Conservation (phyloP, 1,284 basidiomycete species). For the Cutaneotrichosporon cutaneum region DNA sequence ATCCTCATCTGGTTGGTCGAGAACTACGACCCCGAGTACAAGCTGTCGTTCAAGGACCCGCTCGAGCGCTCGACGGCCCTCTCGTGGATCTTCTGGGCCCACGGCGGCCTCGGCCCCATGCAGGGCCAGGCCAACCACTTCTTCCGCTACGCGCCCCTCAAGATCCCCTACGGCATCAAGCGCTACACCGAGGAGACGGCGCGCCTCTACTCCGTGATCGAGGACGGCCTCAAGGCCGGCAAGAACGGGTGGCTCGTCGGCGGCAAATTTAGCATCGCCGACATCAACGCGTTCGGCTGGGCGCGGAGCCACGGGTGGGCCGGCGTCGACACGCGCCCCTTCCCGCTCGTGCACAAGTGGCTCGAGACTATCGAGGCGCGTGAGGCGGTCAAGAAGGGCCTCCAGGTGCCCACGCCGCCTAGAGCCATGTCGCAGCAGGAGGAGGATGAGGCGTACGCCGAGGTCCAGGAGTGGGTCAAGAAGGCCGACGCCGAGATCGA, state of each 20-base stretch:
- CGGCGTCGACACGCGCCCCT: constrained; percentile 60
- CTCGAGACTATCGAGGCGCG: constrained; percentile 54
- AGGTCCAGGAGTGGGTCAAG: constrained; percentile 28
- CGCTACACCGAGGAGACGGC: constrained; percentile 74
- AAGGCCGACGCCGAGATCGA: constrained; percentile 34
- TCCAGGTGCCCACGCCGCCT: constrained; percentile 41
- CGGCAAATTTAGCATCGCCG: constrained; percentile 63
- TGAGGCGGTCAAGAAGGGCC: constrained; percentile 53
- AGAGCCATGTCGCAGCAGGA: constrained; percentile 27
- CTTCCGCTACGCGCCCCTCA: constrained; percentile 52
- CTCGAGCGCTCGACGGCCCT: constrained; percentile 60
- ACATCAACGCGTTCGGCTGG: constrained; percentile 56
- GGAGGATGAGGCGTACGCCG: constrained; percentile 25
- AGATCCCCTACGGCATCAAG: constrained; percentile 56
- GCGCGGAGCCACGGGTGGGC: constrained; percentile 56
- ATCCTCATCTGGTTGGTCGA: constrained; percentile 66
- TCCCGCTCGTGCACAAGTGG: constrained; percentile 62
- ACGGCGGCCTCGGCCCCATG: constrained; percentile 51
- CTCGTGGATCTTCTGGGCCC: constrained; percentile 76
- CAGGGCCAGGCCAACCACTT: constrained; percentile 59
- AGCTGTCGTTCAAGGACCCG: constrained; percentile 59
- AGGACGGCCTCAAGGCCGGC: constrained; percentile 62
- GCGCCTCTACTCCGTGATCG: constrained; percentile 71
- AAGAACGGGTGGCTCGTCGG: constrained; percentile 63
- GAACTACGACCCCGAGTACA: constrained; percentile 59